Evolutionary conservation across 495 filamentous ascomycete genomes (phyloP).

Genomic region (Diplogelasinospora grovesii): DNA sequence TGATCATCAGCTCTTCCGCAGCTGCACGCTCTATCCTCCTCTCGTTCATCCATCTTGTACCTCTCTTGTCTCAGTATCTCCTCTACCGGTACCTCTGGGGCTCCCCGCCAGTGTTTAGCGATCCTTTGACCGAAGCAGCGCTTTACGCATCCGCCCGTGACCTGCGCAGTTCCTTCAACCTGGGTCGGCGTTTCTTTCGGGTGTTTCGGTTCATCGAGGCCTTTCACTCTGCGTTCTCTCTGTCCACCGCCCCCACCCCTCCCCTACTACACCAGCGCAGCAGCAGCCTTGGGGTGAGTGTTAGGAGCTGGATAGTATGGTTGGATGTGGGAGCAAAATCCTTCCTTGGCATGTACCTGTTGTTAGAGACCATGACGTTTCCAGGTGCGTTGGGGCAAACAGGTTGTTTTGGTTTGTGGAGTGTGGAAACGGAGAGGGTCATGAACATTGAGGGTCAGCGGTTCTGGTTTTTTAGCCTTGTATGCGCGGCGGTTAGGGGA

Average conservation of each 20-base stretch:
- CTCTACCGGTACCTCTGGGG: conserved; percentile 5
- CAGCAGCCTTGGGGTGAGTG: too few relatives aligned
- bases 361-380: conserved; percentile 39
- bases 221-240: conserved; percentile 49
- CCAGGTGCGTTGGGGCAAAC: conserved; percentile 39
- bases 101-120: neutral
- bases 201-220: conserved; percentile 56
- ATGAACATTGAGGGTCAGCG: conserved; percentile 49
- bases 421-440: conserved; percentile 13
- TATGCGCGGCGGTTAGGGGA: conserved; percentile 22
- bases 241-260: too few relatives aligned
- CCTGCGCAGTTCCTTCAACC: conserved; percentile 24
- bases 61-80: conserved; percentile 8
- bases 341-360: conserved; percentile 43
- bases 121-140: neutral
- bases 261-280: too few relatives aligned
- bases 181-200: conserved; percentile 53
- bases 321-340: conserved; percentile 31
- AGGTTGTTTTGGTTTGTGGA: conserved; percentile 33
- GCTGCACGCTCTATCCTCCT: conserved; percentile 1
- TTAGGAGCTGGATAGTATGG: too few relatives aligned
- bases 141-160: conserved; percentile 10
- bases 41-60: conserved; percentile 1
- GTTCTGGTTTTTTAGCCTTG: conserved; percentile 58
- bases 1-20: conserved; percentile 11